These are phyloP conservation scores for Xylaria bambusicola DNA, from an alignment of 495 filamentous ascomycete species.

Conservation along the genomic window DNA sequence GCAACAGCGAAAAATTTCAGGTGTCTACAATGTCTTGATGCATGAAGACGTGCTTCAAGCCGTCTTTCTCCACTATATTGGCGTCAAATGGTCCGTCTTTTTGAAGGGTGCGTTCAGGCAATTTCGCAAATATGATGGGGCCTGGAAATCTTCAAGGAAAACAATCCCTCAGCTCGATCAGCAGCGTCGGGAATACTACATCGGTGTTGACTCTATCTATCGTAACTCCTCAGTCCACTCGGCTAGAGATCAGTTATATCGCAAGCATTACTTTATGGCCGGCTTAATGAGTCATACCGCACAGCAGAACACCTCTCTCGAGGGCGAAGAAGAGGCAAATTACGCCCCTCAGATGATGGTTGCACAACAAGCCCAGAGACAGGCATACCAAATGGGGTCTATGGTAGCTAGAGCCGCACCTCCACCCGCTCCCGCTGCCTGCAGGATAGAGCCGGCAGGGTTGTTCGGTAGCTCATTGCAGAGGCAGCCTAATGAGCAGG, in stretches of 20 bases:
- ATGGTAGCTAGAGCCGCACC: too few species aligned
- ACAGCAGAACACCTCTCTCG: conserved; percentile 27
- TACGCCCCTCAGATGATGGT: conserved; percentile 13
- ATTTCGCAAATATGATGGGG: conserved; percentile 43
- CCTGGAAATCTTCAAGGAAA: conserved; percentile 45
- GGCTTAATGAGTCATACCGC: conserved; percentile 38
- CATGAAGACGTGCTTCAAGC: conserved; percentile 68
- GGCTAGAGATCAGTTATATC: conserved; percentile 43
- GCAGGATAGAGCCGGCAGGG: too few species aligned
- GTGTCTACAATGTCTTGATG: conserved; percentile 63
- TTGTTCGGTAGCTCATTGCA: too few species aligned
- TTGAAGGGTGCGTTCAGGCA: conserved; percentile 50
- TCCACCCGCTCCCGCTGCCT: too few species aligned
- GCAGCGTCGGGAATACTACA: conserved; percentile 52
- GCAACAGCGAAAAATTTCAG: conserved; percentile 63
- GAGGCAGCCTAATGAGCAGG: too few species aligned
- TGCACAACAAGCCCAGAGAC: not conserved
- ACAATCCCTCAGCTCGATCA: conserved; percentile 47
- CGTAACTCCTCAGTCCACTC: conserved; percentile 33
- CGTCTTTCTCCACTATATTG: conserved; percentile 66
- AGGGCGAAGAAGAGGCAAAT: conserved; percentile 45
- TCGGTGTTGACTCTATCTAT: conserved; percentile 27
- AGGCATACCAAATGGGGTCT: too few species aligned
- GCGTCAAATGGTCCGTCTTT: conserved; percentile 60
- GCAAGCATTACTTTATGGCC: conserved; percentile 56